Evolutionary conservation across 2,329 filamentous ascomycete genomes (phyloP).

Genomic region (Colletotrichum noveboracense): DNA sequence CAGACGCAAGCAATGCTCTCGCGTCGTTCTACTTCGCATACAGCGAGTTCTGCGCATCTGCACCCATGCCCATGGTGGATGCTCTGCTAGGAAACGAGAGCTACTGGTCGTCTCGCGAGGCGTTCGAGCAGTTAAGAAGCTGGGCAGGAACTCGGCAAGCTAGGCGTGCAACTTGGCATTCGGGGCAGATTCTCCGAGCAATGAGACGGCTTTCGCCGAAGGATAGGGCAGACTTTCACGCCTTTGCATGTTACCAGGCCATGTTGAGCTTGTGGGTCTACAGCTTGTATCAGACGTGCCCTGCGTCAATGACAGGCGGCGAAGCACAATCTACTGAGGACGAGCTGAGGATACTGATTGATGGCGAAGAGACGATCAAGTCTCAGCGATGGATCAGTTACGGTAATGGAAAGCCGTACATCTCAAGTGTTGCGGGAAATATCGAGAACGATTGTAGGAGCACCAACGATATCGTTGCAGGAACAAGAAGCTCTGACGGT

Average conservation of each 20-base stretch:
- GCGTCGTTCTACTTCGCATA: not conserved
- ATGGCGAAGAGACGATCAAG: not conserved
- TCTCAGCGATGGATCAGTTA: not conserved
- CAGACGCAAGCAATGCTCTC: not conserved
- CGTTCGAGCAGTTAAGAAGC: not conserved
- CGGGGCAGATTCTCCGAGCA: not conserved
- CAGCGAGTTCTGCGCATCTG: not conserved
- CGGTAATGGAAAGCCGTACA: not conserved
- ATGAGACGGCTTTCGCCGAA: not conserved
- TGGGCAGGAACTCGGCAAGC: not conserved
- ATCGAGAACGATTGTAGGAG: not conserved
- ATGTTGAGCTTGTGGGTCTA: not conserved
- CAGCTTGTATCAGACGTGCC: not conserved
- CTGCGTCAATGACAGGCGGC: not conserved
- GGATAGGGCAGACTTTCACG: not conserved
- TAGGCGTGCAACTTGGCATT: not conserved
- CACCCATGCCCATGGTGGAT: not conserved
- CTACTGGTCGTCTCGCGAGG: not conserved
- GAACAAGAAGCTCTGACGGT: rapidly evolving
- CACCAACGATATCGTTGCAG: not conserved
- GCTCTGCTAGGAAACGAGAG: not conserved
- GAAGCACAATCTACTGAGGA: not conserved
- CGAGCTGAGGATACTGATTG: not conserved
- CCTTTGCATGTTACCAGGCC: not conserved
- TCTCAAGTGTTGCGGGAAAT: not conserved